Percentiles rank a stretch among this genome's conserved stretches.
phyloP scores from a whole-genome alignment of 2,329 filamentous ascomycete genomes.

The Botrytis squamosa region DNA sequence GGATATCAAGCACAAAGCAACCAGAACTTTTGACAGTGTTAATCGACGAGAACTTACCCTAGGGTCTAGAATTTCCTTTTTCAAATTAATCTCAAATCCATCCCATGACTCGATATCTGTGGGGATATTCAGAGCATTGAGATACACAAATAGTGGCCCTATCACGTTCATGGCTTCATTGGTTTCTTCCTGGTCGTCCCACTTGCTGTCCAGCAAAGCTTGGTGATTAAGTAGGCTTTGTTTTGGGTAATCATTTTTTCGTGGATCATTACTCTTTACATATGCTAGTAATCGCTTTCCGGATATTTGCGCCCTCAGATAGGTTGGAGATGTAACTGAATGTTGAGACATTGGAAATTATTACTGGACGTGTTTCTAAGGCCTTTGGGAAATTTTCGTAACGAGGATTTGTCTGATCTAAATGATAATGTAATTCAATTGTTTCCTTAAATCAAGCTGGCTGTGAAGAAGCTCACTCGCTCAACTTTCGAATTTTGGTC shows the following conservation, averaged over 20 bases:
- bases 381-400: not conserved
- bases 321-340: not conserved
- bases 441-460: not conserved
- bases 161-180: not conserved
- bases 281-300: not conserved
- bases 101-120: not conserved
- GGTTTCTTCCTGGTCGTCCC: not conserved
- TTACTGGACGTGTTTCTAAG: not conserved
- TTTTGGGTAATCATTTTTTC: not conserved
- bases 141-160: not conserved
- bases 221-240: not conserved
- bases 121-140: not conserved
- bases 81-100: fast-evolving
- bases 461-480: not conserved
- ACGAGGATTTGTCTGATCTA: not conserved
- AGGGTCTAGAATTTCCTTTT: not conserved
- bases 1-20: not conserved
- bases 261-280: not conserved
- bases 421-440: not conserved
- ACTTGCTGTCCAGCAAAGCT: not conserved
- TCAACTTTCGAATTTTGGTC: not conserved
- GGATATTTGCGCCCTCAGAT: not conserved
- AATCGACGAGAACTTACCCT: not conserved
- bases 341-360: not conserved
- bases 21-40: not conserved